Base-by-base conservation (phyloP, 345 rosid genomes). In the Heritiera fomes region DNA sequence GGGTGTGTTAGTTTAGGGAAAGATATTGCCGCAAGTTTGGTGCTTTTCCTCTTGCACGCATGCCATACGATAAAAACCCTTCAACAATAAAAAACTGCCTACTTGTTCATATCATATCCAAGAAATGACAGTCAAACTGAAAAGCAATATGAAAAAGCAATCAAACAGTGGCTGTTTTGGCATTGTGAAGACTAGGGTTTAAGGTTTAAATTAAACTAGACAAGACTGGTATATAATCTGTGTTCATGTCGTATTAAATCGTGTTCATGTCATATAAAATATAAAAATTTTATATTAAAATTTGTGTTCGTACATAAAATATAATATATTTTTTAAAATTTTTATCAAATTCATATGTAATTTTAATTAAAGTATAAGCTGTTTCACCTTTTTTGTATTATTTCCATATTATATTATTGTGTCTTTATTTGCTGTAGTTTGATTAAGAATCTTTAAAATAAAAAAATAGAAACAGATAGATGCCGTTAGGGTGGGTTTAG, bases 1-100 rank as follows among this genome's bases (percentile, higher is more conserved):
- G 66, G 67, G 63, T 59, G 76, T 41, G 5, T 3, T 14, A 46
- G 41, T 69, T 18, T 61, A 60, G 41, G 78, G 69, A 75, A 43
- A 50, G 53, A 46, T 15, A 28, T 41, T 30, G 71, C 78, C 70
- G 47, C 70, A n/a, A 50, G 59, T 20, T n/a, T 74, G 34, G 60
- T 30, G 30, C 66, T 20, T 1, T 14, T 59, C 56, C 60, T 61
- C 3, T 43, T 32, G 65, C 64, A 23, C 74, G 80, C 80, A 52
- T 67, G 75, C 45, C 14, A 23, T 55, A 20, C 15, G 55, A 67
- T 66, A 67, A 52, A 3, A 71, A 5, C 28, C 60, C 75, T 47
- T 47, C 5, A 0, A 3, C 5, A 4, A 32, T 32, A 7, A 62
- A 23, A 17, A 38, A 43, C 2, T 40, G 14, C 71, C 50, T 41